Evolutionary conservation across 768 basidiomycete genomes (phyloP).

Genomic region (Amanita exitialis): DNA sequence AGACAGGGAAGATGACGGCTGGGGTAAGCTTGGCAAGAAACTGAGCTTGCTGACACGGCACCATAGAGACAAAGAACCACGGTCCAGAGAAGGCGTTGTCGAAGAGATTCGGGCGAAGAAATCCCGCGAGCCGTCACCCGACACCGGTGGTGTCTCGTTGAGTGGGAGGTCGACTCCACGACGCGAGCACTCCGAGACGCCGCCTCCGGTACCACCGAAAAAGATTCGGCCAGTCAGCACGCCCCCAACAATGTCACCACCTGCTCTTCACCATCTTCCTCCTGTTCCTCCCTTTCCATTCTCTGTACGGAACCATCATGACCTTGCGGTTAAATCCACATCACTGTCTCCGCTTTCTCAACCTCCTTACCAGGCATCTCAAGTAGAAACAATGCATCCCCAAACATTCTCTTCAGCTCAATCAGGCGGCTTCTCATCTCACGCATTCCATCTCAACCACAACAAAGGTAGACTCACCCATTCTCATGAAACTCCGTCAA

Average conservation of each 20-base stretch:
- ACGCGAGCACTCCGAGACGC: neutral
- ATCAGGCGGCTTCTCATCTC: neutral
- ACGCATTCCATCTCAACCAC: neutral
- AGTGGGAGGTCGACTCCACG: neutral
- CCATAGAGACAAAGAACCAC: conserved; percentile 21
- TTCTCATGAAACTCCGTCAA: neutral
- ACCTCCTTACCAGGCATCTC: neutral
- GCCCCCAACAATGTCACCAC: conserved; percentile 5
- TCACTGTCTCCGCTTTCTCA: conserved; percentile 3
- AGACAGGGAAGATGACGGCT: conserved; percentile 30
- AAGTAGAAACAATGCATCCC: neutral
- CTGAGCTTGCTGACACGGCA: conserved; percentile 38
- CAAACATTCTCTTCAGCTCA: neutral
- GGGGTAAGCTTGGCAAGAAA: conserved; percentile 57
- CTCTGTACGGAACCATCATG: neutral
- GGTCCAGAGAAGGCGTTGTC: conserved; percentile 11
- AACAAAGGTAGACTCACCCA: neutral
- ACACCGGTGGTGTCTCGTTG: neutral
- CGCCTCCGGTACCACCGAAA: neutral
- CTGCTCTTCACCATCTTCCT: conserved; percentile 6
- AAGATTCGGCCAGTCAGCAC: neutral
- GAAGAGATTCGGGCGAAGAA: neutral
- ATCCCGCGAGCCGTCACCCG: neutral
- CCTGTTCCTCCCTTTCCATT: neutral
- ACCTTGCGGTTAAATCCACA: neutral